Evolutionary conservation across 495 filamentous ascomycete genomes (phyloP), one percentile per base, ranked within the genome.

Genomic region (Aspergillus nanangensis): DNA sequence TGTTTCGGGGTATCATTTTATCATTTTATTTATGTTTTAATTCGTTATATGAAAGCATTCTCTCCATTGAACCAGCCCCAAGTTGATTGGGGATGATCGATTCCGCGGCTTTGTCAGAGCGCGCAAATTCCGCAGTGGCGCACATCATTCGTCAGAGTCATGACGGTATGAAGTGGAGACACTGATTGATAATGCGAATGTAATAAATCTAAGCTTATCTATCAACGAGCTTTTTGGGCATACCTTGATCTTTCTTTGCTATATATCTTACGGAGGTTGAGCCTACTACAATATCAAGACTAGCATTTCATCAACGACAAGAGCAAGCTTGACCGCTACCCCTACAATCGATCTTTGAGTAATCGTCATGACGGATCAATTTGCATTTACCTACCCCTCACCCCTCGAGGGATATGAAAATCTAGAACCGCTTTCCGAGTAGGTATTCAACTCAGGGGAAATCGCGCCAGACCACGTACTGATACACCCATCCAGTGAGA

Each of bases 321-420:
- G 8, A 36, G 2, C n/a, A n/a, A n/a, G n/a, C n/a, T n/a, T n/a
- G n/a, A n/a, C n/a, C n/a, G n/a, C n/a, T n/a, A n/a, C 11, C 11
- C 25, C 25, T 11, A 7, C 11, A 29, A 29, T 29, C 25, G n/a
- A n/a, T n/a, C 25, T 29, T 29, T 29, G 11, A 29, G 7, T 11
- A 7, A 4, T 33, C 8, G 13, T 17, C 33, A 70, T 70, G 68
- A 64, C 66, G 8, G 63, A 70, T 25, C 57, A 61, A 50, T 71
- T 60, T 32, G 56, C 61, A 38, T 67, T 53, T 39, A 47, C 53
- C 10, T 88, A 83, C 58, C 75, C 84, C 3, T 89, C 81, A 3
- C 87, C 86, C 0, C 61, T 90, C 2, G 71, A 69, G 44, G 85
- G 83, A 5, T 89, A 83, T 50, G 81, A 87, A 46, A 66, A 75